These are phyloP conservation scores for Laguncularia racemosa DNA, from an alignment of 345 rosid species.

Conservation along the genomic window DNA sequence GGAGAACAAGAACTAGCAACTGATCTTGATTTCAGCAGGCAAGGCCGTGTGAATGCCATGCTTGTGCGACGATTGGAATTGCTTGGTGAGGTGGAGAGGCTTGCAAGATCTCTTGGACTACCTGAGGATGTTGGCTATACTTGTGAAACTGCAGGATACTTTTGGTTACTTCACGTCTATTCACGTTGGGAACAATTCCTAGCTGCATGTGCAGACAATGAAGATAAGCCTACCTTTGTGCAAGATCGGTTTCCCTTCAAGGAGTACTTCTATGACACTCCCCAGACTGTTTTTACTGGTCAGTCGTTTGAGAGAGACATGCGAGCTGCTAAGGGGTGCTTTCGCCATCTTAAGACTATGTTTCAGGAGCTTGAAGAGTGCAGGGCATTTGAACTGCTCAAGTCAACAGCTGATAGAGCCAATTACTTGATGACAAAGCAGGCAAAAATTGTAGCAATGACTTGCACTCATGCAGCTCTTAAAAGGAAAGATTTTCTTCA, in stretches of 20 bases:
- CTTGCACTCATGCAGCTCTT: constrained; percentile 98
- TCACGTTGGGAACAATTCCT: constrained; percentile 96
- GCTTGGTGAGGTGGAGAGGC: constrained; percentile 91
- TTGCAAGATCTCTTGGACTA: constrained; percentile 88
- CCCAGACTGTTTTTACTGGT: constrained; percentile 74
- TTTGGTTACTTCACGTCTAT: constrained; percentile 97
- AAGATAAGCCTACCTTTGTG: constrained; percentile 65
- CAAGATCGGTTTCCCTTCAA: constrained; percentile 85
- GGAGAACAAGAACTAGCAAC: constrained; percentile 99
- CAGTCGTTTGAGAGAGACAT: constrained; percentile 91
- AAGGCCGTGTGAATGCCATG: constrained; percentile 98
- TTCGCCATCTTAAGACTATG: constrained; percentile 81
- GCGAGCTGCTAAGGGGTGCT: constrained; percentile 93
- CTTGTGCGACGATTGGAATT: constrained; percentile 91
- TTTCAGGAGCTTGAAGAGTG: constrained; percentile 99
- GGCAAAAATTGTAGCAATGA: constrained; percentile 99
- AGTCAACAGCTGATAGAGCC: constrained; percentile 98
- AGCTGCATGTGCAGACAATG: constrained; percentile 79
- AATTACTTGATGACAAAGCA: constrained; percentile 98
- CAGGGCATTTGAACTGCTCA: constrained; percentile 97
- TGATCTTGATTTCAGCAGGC: constrained; percentile 96
- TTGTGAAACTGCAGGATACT: constrained; percentile 98
- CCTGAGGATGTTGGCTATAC: constrained; percentile 99
- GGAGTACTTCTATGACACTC: constrained; percentile 78
- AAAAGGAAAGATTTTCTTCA: constrained; percentile 98